Conservation (phyloP, 495 filamentous ascomycete species). For the Choiromyces venosus region DNA sequence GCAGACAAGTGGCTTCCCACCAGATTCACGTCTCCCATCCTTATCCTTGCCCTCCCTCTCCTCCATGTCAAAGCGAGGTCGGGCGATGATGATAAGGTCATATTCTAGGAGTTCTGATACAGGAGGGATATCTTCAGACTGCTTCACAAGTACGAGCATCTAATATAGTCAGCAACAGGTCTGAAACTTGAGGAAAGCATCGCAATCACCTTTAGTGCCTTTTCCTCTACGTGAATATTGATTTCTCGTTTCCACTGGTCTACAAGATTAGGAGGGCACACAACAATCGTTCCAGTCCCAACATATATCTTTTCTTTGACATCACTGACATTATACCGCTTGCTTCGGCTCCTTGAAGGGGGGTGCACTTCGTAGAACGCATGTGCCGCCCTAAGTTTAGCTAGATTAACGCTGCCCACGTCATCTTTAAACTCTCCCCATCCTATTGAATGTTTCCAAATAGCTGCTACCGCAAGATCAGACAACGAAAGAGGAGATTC, state of each 20-base stretch:
- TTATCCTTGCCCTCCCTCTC: constrained; percentile 44
- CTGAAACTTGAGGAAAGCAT: not conserved
- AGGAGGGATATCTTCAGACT: constrained; percentile 53
- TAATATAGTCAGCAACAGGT: not conserved
- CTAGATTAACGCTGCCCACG: constrained; percentile 48
- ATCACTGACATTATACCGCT: constrained; percentile 13
- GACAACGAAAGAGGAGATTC: constrained; percentile 51
- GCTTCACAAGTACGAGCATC: constrained; percentile 50
- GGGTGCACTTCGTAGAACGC: constrained; percentile 54
- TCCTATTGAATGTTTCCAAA: constrained; percentile 59
- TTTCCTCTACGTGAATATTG: constrained; percentile 58
- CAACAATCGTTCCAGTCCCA: constrained; percentile 62
- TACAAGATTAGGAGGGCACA: constrained; percentile 65
- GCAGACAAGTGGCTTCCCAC: constrained; percentile 35
- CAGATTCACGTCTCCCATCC: constrained; percentile 27
- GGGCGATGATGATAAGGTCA: constrained; percentile 76
- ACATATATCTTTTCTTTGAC: constrained; percentile 52
- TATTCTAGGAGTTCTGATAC: constrained; percentile 57
- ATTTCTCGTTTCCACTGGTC: constrained; percentile 65
- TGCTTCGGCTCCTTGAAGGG: constrained; percentile 46
- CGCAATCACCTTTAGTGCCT: constrained; percentile 53
- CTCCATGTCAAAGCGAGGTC: constrained; percentile 64
- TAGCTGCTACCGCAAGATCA: constrained; percentile 48
- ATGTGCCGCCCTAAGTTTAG: constrained; percentile 52
- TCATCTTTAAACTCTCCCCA: constrained; percentile 51